phyloP scores from a whole-genome alignment of 2,329 filamentous ascomycete species.

The Huntiella omanensis region DNA sequence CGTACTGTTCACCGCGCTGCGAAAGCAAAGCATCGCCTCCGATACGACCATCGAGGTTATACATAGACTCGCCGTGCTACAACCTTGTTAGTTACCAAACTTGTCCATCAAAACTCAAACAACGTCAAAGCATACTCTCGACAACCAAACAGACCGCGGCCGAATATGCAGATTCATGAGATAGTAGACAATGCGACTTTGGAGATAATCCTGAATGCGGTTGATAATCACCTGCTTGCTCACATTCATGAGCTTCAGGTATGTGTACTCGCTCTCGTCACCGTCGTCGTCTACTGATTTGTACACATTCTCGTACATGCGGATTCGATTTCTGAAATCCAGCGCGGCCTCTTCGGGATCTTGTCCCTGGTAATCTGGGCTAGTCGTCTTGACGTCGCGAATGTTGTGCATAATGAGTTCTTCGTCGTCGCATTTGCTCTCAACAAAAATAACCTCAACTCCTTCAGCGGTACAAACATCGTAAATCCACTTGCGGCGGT shows the following conservation, averaged over 20 bases:
- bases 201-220: constrained; percentile 87
- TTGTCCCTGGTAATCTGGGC: constrained; percentile 83
- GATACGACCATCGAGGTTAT: constrained; percentile 78
- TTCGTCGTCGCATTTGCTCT: constrained; percentile 92
- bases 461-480: constrained; percentile 56
- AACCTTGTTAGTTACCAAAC: background rate
- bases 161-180: constrained; percentile 98
- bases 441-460: constrained; percentile 85
- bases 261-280: constrained; percentile 74
- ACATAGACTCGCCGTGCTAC: constrained; percentile 85
- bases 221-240: constrained; percentile 96
- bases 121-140: constrained; percentile 42
- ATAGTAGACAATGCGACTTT: constrained; percentile 93
- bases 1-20: constrained; percentile 70
- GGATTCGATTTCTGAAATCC: constrained; percentile 86
- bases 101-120: background rate
- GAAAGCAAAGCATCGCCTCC: constrained; percentile 84
- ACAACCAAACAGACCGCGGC: constrained; percentile 89
- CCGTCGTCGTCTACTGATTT: constrained; percentile 67
- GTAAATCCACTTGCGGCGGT: constrained; percentile 76
- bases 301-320: constrained; percentile 95
- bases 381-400: constrained; percentile 89
- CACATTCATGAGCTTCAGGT: constrained; percentile 93
- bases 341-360: constrained; percentile 80
- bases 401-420: constrained; percentile 97